These are phyloP conservation scores for Ceratocystis ficicola DNA, from an alignment of 2,329 filamentous ascomycete species.

Conservation along the genomic window DNA sequence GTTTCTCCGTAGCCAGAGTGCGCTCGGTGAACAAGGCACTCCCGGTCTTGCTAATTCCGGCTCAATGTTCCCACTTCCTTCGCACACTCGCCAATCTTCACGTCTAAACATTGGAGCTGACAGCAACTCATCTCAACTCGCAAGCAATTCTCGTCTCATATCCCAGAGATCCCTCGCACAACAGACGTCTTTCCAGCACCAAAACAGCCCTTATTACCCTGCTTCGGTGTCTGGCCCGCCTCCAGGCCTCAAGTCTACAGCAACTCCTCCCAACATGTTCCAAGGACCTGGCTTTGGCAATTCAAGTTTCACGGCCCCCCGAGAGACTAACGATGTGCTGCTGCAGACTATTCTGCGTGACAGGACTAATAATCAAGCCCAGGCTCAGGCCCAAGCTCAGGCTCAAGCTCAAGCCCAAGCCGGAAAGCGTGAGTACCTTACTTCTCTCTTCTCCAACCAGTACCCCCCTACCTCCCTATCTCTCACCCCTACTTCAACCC, in stretches of 20 bases:
- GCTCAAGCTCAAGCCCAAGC: conserved; percentile 29
- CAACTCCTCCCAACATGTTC: conserved; percentile 90
- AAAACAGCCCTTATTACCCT: conserved; percentile 64
- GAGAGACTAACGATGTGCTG: conserved; percentile 59
- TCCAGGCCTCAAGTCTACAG: conserved; percentile 86
- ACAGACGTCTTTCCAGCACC: conserved; percentile 42
- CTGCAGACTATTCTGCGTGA: conserved; percentile 72
- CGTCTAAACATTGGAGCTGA: conserved; percentile 83
- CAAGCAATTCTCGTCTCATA: conserved; percentile 69
- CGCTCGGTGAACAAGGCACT: conserved; percentile 49
- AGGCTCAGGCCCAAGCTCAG: conserved; percentile 55
- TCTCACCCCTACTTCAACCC: conserved; percentile 83
- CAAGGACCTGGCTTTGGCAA: conserved; percentile 76
- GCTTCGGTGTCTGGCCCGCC: conserved; percentile 84
- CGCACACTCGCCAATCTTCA: conserved; percentile 72
- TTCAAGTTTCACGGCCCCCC: conserved; percentile 54
- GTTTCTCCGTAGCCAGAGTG: conserved; percentile 52
- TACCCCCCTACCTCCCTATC: conserved; percentile 69
- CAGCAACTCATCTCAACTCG: conserved; percentile 49
- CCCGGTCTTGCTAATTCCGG: conserved; percentile 39
- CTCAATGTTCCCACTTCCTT: conserved; percentile 46
- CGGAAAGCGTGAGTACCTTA: conserved; percentile 96
- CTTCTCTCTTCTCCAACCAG: conserved; percentile 83
- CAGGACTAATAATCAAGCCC: conserved; percentile 42
- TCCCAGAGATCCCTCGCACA: conserved; percentile 69